phyloP scores from a whole-genome alignment of 371 early-diverging fungal species.

The Chytridium lagenaria region DNA sequence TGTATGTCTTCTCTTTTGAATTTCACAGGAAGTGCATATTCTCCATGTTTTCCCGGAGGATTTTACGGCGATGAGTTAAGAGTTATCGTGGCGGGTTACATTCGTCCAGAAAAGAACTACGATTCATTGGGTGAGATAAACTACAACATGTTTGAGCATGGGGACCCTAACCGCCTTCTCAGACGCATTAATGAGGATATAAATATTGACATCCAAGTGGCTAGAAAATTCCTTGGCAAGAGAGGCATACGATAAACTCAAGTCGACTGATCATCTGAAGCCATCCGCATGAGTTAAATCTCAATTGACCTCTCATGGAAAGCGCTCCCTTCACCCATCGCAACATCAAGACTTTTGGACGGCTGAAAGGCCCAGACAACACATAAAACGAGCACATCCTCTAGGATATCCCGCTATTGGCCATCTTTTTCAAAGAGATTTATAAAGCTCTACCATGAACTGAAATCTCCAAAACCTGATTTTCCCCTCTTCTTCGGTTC shows the following conservation, averaged over 20 bases:
- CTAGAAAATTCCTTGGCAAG: constrained; percentile 72
- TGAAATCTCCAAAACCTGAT: constrained; percentile 61
- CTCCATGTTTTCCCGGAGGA: constrained; percentile 85
- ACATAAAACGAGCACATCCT: no score
- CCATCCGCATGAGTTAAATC: neutral
- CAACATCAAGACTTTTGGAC: no score
- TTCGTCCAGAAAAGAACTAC: constrained; percentile 91
- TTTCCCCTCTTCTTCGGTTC: constrained; percentile 26
- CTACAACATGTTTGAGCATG: no score
- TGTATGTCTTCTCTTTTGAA: no score
- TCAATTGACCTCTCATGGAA: neutral
- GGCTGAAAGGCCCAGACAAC: no score
- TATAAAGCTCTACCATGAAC: no score
- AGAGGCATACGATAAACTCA: constrained; percentile 48
- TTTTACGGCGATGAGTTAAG: constrained; percentile 88
- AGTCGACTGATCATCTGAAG: constrained; percentile 27
- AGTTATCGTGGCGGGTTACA: constrained; percentile 85
- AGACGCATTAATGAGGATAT: constrained; percentile 95
- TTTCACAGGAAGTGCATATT: constrained; percentile 88
- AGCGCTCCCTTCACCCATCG: no score
- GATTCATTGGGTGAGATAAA: constrained; percentile 75
- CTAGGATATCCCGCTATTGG: no score
- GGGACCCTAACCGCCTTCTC: no score
- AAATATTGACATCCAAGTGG: constrained; percentile 84
- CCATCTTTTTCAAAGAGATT: no score